These are phyloP conservation scores for Lentinula boryana DNA, from an alignment of 768 basidiomycete species.

Conservation along the genomic window DNA sequence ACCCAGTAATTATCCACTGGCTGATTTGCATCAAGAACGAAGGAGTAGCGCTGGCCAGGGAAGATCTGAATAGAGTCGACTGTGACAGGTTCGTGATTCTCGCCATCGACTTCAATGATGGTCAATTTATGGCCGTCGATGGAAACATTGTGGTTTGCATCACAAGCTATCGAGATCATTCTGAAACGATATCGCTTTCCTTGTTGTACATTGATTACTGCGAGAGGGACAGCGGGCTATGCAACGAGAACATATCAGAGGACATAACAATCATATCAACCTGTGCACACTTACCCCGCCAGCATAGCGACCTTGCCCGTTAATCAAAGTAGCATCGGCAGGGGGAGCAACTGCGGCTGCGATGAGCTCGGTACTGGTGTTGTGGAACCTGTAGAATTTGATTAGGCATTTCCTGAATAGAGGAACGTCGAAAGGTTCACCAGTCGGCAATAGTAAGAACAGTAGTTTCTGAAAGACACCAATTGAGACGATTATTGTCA, in stretches of 20 bases:
- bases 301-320: constrained; percentile 3
- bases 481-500: neutral
- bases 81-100: constrained; percentile 21
- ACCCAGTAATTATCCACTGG: constrained; percentile 36
- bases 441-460: constrained; percentile 6
- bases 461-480: constrained; percentile 1
- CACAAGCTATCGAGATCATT: constrained; percentile 42
- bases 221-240: constrained; percentile 20
- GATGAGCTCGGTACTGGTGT: neutral
- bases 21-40: constrained; percentile 31
- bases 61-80: constrained; percentile 37
- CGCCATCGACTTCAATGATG: constrained; percentile 36
- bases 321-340: constrained; percentile 9
- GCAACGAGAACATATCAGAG: neutral
- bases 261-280: neutral
- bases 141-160: constrained; percentile 35
- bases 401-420: neutral
- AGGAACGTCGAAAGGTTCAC: neutral
- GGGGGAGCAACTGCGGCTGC: constrained; percentile 2
- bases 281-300: neutral
- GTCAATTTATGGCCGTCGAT: constrained; percentile 34
- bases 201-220: constrained; percentile 33
- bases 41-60: constrained; percentile 28
- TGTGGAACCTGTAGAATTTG: neutral
- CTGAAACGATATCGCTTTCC: constrained; percentile 51